Percentiles rank a stretch among this genome's conserved stretches.
These are phyloP conservation scores for Hysterium pulicare DNA, from an alignment of 2,329 filamentous ascomycete species.

Conservation along the genomic window DNA sequence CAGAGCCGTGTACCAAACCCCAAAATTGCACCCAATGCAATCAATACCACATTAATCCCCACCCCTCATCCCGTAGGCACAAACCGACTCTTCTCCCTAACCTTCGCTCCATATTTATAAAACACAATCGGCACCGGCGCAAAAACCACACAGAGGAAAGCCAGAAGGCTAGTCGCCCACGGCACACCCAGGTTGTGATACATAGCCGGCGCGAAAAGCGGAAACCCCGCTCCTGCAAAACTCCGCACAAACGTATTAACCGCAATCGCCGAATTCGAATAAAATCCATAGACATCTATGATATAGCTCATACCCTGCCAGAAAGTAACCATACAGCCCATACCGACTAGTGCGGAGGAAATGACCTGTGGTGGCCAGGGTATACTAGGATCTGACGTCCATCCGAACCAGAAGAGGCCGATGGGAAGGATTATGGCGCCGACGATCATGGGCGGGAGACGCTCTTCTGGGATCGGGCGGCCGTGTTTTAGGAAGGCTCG, in stretches of 20 bases:
- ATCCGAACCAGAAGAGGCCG: conserved; percentile 53
- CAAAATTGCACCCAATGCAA: too few species aligned
- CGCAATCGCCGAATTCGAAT: conserved; percentile 25
- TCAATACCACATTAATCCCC: too few species aligned
- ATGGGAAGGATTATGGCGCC: conserved; percentile 50
- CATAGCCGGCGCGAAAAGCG: conserved; percentile 16
- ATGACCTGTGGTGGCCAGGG: conserved; percentile 43
- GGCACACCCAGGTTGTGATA: conserved; percentile 3
- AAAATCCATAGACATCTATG: conserved; percentile 43
- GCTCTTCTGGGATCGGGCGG: conserved; percentile 42
- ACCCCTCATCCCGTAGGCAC: background rate
- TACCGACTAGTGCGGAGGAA: conserved; percentile 41
- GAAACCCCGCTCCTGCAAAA: conserved; percentile 18
- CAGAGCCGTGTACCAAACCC: too few species aligned
- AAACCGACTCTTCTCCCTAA: conserved; percentile 62
- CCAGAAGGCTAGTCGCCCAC: conserved; percentile 1
- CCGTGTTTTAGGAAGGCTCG: conserved; percentile 27
- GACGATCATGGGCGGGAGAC: conserved; percentile 49
- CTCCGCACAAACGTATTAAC: conserved; percentile 20
- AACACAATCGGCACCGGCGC: conserved; percentile 20
- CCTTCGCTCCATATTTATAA: conserved; percentile 14
- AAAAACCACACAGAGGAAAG: conserved; percentile 8
- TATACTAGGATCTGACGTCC: conserved; percentile 47
- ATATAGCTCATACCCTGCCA: conserved; percentile 45
- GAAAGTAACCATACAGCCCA: conserved; percentile 46